Percentiles rank a stretch among this genome's conserved stretches.
Evolutionary conservation across 2,329 filamentous ascomycete species (phyloP).

Genomic region (Talaromyces sp.): DNA sequence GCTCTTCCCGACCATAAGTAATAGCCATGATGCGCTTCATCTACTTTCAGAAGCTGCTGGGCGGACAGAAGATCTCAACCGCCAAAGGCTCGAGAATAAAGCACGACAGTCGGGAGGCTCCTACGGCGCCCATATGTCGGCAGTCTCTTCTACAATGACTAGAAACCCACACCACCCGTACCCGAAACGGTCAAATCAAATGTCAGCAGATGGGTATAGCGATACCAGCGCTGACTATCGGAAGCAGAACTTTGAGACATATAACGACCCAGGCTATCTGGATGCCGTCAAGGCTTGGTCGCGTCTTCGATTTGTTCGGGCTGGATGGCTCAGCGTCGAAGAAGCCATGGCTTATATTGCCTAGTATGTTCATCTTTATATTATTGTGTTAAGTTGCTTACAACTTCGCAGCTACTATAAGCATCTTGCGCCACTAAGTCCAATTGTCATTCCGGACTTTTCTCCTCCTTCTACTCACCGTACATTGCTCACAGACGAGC

Average conservation of each 20-base stretch:
- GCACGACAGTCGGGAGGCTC: conserved; percentile 39
- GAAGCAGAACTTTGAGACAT: conserved; percentile 27
- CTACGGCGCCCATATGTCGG: conserved; percentile 38
- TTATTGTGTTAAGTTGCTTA: conserved; percentile 18
- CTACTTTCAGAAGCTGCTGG: conserved; percentile 80
- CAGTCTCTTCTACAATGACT: conserved; percentile 30
- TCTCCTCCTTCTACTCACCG: conserved; percentile 75
- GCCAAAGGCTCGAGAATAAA: conserved; percentile 49
- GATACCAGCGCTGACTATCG: conserved; percentile 28
- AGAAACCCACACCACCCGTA: conserved; percentile 35
- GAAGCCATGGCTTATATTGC: conserved; percentile 93
- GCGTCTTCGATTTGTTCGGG: conserved; percentile 88
- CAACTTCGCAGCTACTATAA: conserved; percentile 71
- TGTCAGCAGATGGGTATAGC: conserved; percentile 48
- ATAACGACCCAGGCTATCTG: conserved; percentile 42
- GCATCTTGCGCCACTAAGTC: conserved; percentile 85
- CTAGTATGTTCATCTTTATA: conserved; percentile 58
- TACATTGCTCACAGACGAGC: conserved; percentile 81
- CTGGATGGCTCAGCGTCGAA: conserved; percentile 91
- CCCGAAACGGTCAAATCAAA: conserved; percentile 38
- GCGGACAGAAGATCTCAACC: conserved; percentile 48
- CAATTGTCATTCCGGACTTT: conserved; percentile 89
- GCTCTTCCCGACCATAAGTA: conserved; percentile 70
- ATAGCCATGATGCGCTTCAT: conserved; percentile 88
- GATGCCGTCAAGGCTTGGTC: conserved; percentile 85